These are phyloP conservation scores for Hypoxylon subgilvum DNA, from an alignment of 495 filamentous ascomycete species.

Conservation along the genomic window DNA sequence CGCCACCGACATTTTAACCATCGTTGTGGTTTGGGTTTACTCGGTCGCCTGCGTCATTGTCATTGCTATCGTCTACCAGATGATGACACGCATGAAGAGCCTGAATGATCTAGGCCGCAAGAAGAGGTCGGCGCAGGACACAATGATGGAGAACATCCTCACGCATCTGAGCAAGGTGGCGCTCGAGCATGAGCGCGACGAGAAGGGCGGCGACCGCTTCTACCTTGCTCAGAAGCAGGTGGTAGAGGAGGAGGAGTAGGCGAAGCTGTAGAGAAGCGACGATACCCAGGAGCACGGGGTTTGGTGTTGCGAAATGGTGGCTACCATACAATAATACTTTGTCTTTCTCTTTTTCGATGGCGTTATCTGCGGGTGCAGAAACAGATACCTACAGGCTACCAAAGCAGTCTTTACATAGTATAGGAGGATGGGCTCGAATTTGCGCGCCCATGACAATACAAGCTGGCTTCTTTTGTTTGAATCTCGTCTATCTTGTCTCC, in stretches of 20 bases:
- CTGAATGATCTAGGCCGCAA: slow-evolving; percentile 81
- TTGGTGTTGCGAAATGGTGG: slow-evolving; percentile 10
- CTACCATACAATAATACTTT: slow-evolving; percentile 1
- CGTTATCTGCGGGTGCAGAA: slow-evolving; percentile 11
- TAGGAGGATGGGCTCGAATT: slow-evolving; percentile 1
- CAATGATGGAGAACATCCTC: slow-evolving; percentile 82
- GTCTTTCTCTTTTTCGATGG: slow-evolving; percentile 8
- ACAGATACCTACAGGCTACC: too few relatives aligned
- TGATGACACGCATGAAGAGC: slow-evolving; percentile 69
- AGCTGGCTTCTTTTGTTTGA: slow-evolving; percentile 31
- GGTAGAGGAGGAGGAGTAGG: slow-evolving; percentile 68
- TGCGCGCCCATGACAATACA: slow-evolving; percentile 2
- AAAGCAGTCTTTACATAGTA: slow-evolving; percentile 29
- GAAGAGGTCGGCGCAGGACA: slow-evolving; percentile 74
- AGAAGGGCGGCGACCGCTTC: slow-evolving; percentile 63
- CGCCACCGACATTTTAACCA: slow-evolving; percentile 72
- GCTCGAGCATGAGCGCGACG: slow-evolving; percentile 69
- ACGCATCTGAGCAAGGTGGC: slow-evolving; percentile 76
- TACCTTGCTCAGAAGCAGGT: slow-evolving; percentile 65
- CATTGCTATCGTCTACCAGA: slow-evolving; percentile 78
- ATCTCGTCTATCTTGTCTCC: neutral
- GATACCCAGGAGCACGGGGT: slow-evolving; percentile 5
- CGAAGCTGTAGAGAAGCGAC: neutral
- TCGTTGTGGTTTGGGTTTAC: slow-evolving; percentile 78
- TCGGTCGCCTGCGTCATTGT: slow-evolving; percentile 78